Conservation (phyloP, 192 early-diverging fungal genomes). For the Coemansia sp. region DNA sequence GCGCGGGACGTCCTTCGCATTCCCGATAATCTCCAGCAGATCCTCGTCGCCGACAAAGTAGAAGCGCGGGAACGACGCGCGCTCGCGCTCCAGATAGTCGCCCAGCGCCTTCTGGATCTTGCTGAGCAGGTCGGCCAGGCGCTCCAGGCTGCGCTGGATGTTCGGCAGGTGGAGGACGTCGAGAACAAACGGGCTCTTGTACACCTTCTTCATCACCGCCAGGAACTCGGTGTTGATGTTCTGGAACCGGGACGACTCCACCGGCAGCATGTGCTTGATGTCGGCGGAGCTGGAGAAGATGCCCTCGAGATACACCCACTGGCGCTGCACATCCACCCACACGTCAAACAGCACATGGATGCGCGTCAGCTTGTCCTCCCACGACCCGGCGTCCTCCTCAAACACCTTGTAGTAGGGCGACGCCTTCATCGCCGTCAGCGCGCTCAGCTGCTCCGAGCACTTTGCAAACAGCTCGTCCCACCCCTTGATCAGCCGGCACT, state of each 20-base stretch:
- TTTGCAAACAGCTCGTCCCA: slow-evolving; percentile 99
- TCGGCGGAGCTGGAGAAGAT: slow-evolving; percentile 96
- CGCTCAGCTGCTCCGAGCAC: slow-evolving; percentile 92
- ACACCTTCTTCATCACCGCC: slow-evolving; percentile 97
- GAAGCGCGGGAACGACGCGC: slow-evolving; percentile 96
- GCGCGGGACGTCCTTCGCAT: slow-evolving; percentile 89
- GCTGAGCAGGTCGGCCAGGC: slow-evolving; percentile 85
- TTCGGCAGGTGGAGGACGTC: slow-evolving; percentile 91
- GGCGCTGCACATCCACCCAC: slow-evolving; percentile 99
- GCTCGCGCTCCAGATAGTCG: slow-evolving; percentile 97
- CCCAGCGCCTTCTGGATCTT: slow-evolving; percentile 99
- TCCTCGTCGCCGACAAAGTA: slow-evolving; percentile 99
- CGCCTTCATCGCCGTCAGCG: slow-evolving; percentile 93
- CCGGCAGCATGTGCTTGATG: slow-evolving; percentile 95
- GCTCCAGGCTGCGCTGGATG: slow-evolving; percentile 94
- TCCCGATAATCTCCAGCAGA: slow-evolving; percentile 99
- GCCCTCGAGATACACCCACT: slow-evolving; percentile 99
- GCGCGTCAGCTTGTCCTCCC: slow-evolving; percentile 97
- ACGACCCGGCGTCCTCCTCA: slow-evolving; percentile 90
- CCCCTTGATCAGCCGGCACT: slow-evolving; percentile 91
- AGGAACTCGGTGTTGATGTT: slow-evolving; percentile 99
- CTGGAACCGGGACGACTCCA: slow-evolving; percentile 94
- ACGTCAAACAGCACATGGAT: slow-evolving; percentile 97
- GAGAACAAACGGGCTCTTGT: slow-evolving; percentile 95
- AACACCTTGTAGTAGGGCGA: slow-evolving; percentile 98